A percentile compares a stretch with the other conserved stretches of the same genome.
Evolutionary conservation across 2,329 filamentous ascomycete species (phyloP).

Genomic region (Sporothrix sp.): DNA sequence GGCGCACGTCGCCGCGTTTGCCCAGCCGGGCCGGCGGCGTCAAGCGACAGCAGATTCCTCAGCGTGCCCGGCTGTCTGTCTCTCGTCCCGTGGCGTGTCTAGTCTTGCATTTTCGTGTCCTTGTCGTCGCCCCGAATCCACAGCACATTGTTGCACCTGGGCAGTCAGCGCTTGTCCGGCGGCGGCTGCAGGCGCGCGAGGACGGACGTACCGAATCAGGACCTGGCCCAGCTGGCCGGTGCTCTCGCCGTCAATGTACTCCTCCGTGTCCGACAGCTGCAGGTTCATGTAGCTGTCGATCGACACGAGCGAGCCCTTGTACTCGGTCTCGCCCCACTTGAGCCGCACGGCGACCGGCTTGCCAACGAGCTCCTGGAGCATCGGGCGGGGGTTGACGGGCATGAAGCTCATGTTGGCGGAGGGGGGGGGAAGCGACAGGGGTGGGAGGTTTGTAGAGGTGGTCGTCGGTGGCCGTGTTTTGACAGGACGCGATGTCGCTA

Average conservation of each 20-base stretch:
- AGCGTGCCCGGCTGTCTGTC: not conserved
- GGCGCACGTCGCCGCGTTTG: too few species aligned
- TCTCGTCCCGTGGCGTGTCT: not conserved
- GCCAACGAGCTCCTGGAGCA: constrained; percentile 89
- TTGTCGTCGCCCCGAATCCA: constrained; percentile 63
- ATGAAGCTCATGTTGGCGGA: constrained; percentile 46
- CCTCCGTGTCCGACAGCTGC: constrained; percentile 80
- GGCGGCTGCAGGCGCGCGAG: not conserved
- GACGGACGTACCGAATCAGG: constrained; percentile 64
- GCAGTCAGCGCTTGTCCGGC: not conserved
- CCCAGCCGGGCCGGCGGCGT: too few species aligned
- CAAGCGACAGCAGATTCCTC: too few species aligned
- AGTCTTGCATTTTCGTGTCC: constrained; percentile 50
- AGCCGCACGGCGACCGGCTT: constrained; percentile 84
- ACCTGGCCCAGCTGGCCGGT: constrained; percentile 82
- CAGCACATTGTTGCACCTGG: constrained; percentile 71
- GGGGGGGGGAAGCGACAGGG: not conserved
- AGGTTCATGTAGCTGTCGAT: constrained; percentile 99
- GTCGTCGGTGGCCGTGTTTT: not conserved
- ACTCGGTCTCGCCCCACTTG: constrained; percentile 97
- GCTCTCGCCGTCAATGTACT: constrained; percentile 81
- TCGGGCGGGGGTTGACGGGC: constrained; percentile 91
- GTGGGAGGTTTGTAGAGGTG: not conserved
- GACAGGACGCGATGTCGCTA: too few species aligned
- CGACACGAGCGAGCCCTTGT: constrained; percentile 79